Conservation (phyloP, 164 flowering plant genomes). For the Taxillus chinensis region DNA sequence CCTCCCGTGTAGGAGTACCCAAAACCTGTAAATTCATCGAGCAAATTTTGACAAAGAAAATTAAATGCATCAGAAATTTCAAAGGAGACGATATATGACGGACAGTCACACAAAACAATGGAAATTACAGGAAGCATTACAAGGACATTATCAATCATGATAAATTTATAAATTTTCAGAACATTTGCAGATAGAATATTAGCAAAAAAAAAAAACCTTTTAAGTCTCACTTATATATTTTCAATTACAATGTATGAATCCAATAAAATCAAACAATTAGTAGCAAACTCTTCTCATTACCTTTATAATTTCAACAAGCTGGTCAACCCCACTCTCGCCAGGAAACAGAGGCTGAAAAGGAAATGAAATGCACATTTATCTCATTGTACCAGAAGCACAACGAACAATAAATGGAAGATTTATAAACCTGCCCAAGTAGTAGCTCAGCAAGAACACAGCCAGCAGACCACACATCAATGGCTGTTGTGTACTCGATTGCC, state of each 20-base stretch:
- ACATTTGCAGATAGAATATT: no score
- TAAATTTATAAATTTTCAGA: no score
- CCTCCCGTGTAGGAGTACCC: constrained; percentile 92
- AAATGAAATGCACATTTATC: neutral
- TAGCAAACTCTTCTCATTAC: constrained; percentile 16
- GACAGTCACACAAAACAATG: neutral
- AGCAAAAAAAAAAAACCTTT: no score
- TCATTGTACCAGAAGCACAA: neutral
- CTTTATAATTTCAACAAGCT: constrained; percentile 92
- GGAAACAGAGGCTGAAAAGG: constrained; percentile 71
- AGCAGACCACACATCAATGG: constrained; percentile 66
- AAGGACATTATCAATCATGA: no score
- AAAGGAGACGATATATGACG: neutral
- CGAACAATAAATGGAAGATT: neutral
- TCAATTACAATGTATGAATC: no score
- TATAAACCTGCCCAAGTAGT: constrained; percentile 51
- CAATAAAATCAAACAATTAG: no score
- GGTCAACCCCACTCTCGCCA: constrained; percentile 89
- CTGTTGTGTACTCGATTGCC: constrained; percentile 61
- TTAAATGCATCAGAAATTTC: neutral
- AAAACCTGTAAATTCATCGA: constrained; percentile 39
- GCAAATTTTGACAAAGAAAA: neutral
- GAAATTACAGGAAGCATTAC: neutral
- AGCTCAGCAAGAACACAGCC: constrained; percentile 66
- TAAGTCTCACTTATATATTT: no score